Base-by-base conservation (phyloP, 2,329 filamentous ascomycete genomes). In the Annulohypoxylon truncatum region DNA sequence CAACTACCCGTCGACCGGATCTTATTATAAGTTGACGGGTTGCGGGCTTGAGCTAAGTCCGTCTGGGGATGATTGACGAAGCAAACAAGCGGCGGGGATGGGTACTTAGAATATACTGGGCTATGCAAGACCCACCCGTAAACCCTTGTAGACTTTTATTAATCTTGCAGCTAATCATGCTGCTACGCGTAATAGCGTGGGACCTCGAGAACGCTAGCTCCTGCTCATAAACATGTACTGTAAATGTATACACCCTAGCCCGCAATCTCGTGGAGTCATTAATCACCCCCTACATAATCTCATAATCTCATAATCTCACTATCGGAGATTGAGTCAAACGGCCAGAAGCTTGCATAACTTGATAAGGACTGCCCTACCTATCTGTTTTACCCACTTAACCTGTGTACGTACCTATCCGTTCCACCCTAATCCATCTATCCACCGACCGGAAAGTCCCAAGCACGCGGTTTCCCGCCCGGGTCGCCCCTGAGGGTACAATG, bases 31-130 rank as follows among this genome's bases (percentile, higher is more conserved):
- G 38, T 42, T 42, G 57, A 48, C 53, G 54, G 55, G 42, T 20
- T 54, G 64, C 55, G 64, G 67, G 57, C 62, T 66, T 44, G 50
- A 67, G 24, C 38, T 56, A 57, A 64, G 42, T 61, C 64, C 64
- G 67, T 60, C 64, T 66, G 59, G 52, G 58, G 47, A 20, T 20
- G 35, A 35, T n/a, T 29, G 20, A 55, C 53, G 63, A 46, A 46
- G 52, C 38, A n/a, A n/a, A 26, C n/a, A 22, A 31, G 15, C 38
- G 29, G 53, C 38, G 47, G 53, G 18, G 29, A 47, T 48, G 12
- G 29, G 28, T 52, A 60, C 48, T 46, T 52, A 3, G 3, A 42
- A 20, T 2, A 22, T 42, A 42, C 38, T 7, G 20, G 3, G 8
- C 7, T 10, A 2, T 20, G 38, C 38, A 42, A 9, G 5, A 4